phyloP scores from a whole-genome alignment of 2,329 filamentous ascomycete genomes.

The Calonectria leucothoes region DNA sequence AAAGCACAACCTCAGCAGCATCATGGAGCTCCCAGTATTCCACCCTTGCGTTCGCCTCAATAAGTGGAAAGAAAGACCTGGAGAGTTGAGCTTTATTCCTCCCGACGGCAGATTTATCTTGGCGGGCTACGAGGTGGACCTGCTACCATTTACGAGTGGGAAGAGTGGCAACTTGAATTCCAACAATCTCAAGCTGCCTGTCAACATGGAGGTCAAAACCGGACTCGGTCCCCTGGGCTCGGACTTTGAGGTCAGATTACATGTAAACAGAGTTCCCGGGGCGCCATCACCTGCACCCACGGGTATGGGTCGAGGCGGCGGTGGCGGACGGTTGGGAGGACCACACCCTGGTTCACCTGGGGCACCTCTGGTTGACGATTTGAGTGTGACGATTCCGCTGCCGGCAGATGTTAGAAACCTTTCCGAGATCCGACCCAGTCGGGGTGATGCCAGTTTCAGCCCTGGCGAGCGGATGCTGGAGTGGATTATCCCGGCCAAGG shows the following conservation, averaged over 20 bases:
- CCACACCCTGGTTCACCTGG: slow-evolving; percentile 65
- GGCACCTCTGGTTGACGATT: slow-evolving; percentile 76
- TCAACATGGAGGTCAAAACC: slow-evolving; percentile 84
- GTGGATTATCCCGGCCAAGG: slow-evolving; percentile 86
- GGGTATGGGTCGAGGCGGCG: slow-evolving; percentile 54
- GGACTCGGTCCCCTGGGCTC: slow-evolving; percentile 78
- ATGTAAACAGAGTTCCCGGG: slow-evolving; percentile 74
- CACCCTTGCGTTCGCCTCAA: slow-evolving; percentile 93
- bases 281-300: slow-evolving; percentile 49
- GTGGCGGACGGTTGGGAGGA: slow-evolving; percentile 54
- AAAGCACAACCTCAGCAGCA: slow-evolving; percentile 77
- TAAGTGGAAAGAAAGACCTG: slow-evolving; percentile 89
- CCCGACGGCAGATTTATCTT: slow-evolving; percentile 95
- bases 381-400: slow-evolving; percentile 82
- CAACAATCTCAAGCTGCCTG: slow-evolving; percentile 82
- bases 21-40: slow-evolving; percentile 91
- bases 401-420: slow-evolving; percentile 84
- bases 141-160: slow-evolving; percentile 77
- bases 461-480: slow-evolving; percentile 79
- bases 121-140: slow-evolving; percentile 92
- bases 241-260: slow-evolving; percentile 89
- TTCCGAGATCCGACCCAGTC: slow-evolving; percentile 81
- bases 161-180: slow-evolving; percentile 65
- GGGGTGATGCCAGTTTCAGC: slow-evolving; percentile 86
- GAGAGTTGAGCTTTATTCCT: slow-evolving; percentile 94